Percentiles rank a stretch among this genome's conserved stretches.
These are phyloP conservation scores for Aphanomyces astaci DNA, from an alignment of 352 stramenopile genomes.

Conservation along the genomic window DNA sequence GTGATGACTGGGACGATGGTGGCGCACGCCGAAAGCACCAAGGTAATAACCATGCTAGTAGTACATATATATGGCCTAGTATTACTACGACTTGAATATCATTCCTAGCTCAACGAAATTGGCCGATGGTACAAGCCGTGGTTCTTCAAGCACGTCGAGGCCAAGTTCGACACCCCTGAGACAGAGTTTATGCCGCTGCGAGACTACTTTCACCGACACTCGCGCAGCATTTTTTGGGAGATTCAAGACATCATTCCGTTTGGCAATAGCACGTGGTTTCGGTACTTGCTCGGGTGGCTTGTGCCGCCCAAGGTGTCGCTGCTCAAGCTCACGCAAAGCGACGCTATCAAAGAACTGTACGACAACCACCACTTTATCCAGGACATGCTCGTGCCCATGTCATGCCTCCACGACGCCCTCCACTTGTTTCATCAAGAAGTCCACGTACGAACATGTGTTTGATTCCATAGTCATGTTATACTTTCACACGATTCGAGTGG, in stretches of 20 bases:
- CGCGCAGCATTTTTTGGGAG: conserved; percentile 41
- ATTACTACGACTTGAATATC: not conserved
- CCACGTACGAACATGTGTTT: conserved; percentile 22
- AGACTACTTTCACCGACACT: conserved; percentile 44
- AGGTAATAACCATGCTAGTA: not conserved
- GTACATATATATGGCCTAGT: not conserved
- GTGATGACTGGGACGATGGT: conserved; percentile 37
- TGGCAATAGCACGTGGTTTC: conserved; percentile 38
- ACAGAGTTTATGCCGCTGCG: conserved; percentile 35
- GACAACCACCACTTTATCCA: conserved; percentile 40
- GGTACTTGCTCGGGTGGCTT: conserved; percentile 44
- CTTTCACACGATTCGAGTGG: too few species aligned
- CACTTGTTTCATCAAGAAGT: conserved; percentile 26
- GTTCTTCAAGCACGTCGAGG: conserved; percentile 51
- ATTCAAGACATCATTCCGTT: conserved; percentile 46
- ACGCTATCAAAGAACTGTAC: conserved; percentile 29
- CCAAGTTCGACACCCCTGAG: not conserved
- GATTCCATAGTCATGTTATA: too few species aligned
- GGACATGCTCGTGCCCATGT: conserved; percentile 35
- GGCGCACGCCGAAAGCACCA: conserved; percentile 12
- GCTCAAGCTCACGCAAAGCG: conserved; percentile 40
- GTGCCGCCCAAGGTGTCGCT: conserved; percentile 38
- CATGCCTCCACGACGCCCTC: conserved; percentile 25
- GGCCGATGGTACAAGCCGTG: conserved; percentile 41
- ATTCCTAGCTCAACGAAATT: conserved; percentile 30